Evolutionary conservation across 75 land plant genomes (phyloP), one percentile per base, ranked within the genome.

Genomic region (Selaginella moellendorffii): DNA sequence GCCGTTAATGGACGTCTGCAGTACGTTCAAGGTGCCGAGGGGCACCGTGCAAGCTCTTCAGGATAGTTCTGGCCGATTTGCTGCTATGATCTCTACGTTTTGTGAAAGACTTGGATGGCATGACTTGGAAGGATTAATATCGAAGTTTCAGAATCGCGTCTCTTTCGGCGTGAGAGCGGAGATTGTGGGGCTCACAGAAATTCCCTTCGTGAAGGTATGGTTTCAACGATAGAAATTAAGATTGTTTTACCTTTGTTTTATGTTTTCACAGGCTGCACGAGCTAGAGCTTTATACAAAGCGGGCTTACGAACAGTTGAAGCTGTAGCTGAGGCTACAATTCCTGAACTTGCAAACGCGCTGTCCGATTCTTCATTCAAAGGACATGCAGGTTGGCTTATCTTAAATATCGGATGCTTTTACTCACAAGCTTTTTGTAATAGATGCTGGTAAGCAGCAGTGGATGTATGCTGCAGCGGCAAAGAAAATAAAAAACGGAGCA

Each of bases 31-130:
- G 76, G 99, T 93, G 28, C 85, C 90, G 26, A 85, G 99, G 73
- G 99, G 99, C 26, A 93, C 81, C 88, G 89, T 93, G 30, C 99
- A 93, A 63, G 81, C 83, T 27, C 77, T 93, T 28, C 99, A 93
- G 75, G 99, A 88, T 58, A 89, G 83, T 79, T 84, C 99, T 71
- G 99, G 99, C 54, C 80, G 99, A 66, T 93, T 93, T 80, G 90
- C 99, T 25, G 78, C 83, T 54, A 93, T 93, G 99, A 85, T 93
- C 29, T 72, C 91, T 71, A 68, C 78, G 9, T 93, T 93, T 65
- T 93, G 99, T 71, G 90, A 89, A 71, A 83, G 99, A 68, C 90
- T 93, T 61, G 90, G 90, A 29, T 93, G 99, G 99, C 75, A 83
- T 69, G 99, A 93, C 70, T 56, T 93, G 24, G 96, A 86, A 66